Evolutionary conservation across 2,329 filamentous ascomycete species (phyloP), one percentile per base, ranked within the genome.

Genomic region (Fusarium sp.): DNA sequence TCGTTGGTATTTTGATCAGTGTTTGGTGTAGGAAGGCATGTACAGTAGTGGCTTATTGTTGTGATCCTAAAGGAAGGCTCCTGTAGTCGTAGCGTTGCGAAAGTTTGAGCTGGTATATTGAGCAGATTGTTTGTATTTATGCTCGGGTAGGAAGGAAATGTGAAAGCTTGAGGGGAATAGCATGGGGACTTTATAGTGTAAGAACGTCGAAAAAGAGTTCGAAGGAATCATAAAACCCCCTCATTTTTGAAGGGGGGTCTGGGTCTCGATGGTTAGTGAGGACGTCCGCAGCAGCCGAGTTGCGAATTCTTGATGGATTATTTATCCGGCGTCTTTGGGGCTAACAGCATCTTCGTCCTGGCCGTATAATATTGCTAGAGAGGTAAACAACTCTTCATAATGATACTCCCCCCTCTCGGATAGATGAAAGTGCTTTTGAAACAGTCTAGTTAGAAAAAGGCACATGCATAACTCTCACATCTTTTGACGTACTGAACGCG

Each of bases 81-180:
- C 22, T 14, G 2, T 7, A 31, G 18, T 3, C 7, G 12, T 13
- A 12, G 20, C 12, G 7, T 6, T 38, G 7, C 7, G 20, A 4
- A 22, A 22, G 38, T 36, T 16, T 36, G 35, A 20, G 18, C 12
- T 36, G 13, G 1, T n/a, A 14, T 7, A 12, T 6, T 6, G 13
- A 0, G 22, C 3, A n/a, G 38, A 41, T 41, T 24, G 10, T 24
- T 16, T 3, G 0, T 16, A 13, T 26, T 44, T 20, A 9, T 26
- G 11, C 18, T 24, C 5, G 5, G 13, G 6, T 1, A 41, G 15
- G 1, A 10, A n/a, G 5, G 2, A 3, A 10, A 15, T 14, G 4
- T 4, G 22, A 14, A n/a, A 14, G 22, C 15, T 6, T 14, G n/a
- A 39, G 13, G 9, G 22, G 0, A 15, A 15, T 4, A 12, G 14